Evolutionary conservation across 768 basidiomycete species (phyloP), one percentile per base, ranked within the genome.

Genomic region (Mycena chlorophos): DNA sequence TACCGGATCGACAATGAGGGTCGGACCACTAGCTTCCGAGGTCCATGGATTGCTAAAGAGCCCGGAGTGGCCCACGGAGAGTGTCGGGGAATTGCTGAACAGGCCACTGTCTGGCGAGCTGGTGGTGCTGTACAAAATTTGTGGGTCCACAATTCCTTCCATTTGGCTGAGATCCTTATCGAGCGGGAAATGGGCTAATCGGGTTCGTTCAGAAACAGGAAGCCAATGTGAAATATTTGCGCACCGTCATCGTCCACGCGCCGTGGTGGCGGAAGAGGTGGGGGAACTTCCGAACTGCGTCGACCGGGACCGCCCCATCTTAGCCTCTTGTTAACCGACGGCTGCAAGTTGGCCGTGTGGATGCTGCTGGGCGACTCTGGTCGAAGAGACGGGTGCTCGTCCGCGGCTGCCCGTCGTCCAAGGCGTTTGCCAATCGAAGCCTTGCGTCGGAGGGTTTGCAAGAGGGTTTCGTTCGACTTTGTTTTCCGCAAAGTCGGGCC

Each of bases 101-200:
- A 78, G 59, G 52, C 75, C 71, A 64, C 79, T 76, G 40, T 75
- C 71, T 5, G 76, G 75, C 2, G 79, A 72, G 56, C 69, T 71
- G 48, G 71, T 66, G 29, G 71, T 73, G 19, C 64, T 54, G 55
- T 63, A 57, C 57, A 63, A 62, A 61, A 57, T 53, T 27, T 63
- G 70, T 1, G 75, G 72, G 67, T 93, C 76, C 57, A 96, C 74
- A 64, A 97, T 92, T 4, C 88, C 94, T 31, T 89, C 86, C 81
- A 96, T 91, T 40, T 80, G 71, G 6, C 85, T 79, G 34, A 91
- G 65, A 64, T 92, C 80, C 14, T 80, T 81, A 66, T 90, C 87
- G 30, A 89, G 78, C 13, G 67, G 70, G 49, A 82, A 70, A 16
- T 71, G 67, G 64, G 66, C 31, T 68, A 69, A 42, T 66, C 66